Conservation (phyloP, 768 basidiomycete species). For the Cystobasidium ongulense region DNA sequence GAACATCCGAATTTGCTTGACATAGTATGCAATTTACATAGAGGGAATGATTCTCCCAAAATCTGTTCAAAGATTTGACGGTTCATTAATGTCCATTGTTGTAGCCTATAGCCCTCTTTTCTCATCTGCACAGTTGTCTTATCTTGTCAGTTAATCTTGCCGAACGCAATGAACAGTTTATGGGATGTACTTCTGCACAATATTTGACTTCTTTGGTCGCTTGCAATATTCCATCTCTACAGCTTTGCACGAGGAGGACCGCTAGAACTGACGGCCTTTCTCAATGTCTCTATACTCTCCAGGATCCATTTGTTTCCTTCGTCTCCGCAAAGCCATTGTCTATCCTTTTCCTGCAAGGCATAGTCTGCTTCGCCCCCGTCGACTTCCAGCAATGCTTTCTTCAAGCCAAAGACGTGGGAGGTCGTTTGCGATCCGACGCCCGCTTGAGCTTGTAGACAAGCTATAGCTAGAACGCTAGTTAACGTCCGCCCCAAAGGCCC, state of each 20-base stretch:
- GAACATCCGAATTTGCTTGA: neutral
- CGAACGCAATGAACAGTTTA: neutral
- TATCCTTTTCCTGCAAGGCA: slow-evolving; percentile 27
- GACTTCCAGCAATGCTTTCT: slow-evolving; percentile 43
- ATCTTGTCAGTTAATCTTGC: too few relatives aligned
- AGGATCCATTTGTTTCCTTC: slow-evolving; percentile 46
- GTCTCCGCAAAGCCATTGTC: slow-evolving; percentile 45
- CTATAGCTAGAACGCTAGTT: slow-evolving; percentile 46
- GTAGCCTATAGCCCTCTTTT: too few relatives aligned
- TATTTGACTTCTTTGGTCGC: too few relatives aligned
- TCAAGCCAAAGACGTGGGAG: slow-evolving; percentile 47
- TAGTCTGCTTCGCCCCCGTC: slow-evolving; percentile 31
- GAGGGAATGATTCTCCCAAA: neutral
- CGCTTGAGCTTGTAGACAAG: slow-evolving; percentile 45
- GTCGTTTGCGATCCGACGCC: slow-evolving; percentile 47
- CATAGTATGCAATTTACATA: neutral
- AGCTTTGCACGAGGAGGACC: slow-evolving; percentile 35
- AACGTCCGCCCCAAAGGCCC: slow-evolving; percentile 41
- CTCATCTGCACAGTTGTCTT: too few relatives aligned
- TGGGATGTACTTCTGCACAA: neutral
- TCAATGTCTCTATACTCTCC: slow-evolving; percentile 44
- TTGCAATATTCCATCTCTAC: slow-evolving; percentile 3
- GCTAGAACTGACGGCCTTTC: slow-evolving; percentile 35
- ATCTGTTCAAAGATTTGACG: neutral
- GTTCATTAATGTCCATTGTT: neutral